Evolutionary conservation across 129 eudicot genomes (phyloP), one percentile per base, ranked within the genome.

Genomic region (Dittrichia graveolens): DNA sequence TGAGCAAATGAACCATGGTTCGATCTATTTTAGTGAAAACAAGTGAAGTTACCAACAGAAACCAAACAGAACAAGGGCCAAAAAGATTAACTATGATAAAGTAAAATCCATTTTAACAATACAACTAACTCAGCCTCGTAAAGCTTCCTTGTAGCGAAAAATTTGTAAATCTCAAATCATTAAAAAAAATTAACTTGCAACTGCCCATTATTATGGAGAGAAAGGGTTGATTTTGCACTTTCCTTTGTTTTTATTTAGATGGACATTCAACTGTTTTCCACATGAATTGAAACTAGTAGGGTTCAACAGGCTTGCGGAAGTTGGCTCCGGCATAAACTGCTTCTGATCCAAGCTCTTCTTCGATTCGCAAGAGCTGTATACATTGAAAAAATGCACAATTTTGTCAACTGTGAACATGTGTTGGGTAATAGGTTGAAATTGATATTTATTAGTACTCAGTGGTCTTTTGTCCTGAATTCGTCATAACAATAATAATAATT

Each of bases 281-380:
- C 37, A 1, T n/a, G 5, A 53, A 53, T 77, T n/a, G 8, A 53
- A 53, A 75, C 83, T 88, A 92, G 67, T 92, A 92, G 68, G 98
- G 98, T 68, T 89, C 98, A 18, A 89, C 96, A 0, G 98, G 98
- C 59, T 78, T 69, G 14, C 98, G 89, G 96, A 92, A 92, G 91
- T 75, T 87, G 19, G 84, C 92, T 75, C 98, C 98, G 0, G 98
- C 96, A 70, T 92, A 92, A 35, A 92, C 91, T 11, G 98, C 96
- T n/a, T 87, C 98, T 14, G 95, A 62, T 7, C 96, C 98, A 16
- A 92, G 87, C 81, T 92, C 96, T 81, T 92, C 98, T 71, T 89
- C 98, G 71, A 92, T 92, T 73, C 98, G 84, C 87, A 92, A 76
- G 39, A 92, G 75, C 98, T 87, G 77, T 39, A 61, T 19, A 64